phyloP scores from a whole-genome alignment of 108 stramenopile genomes.

The Cyclotella baltica region DNA sequence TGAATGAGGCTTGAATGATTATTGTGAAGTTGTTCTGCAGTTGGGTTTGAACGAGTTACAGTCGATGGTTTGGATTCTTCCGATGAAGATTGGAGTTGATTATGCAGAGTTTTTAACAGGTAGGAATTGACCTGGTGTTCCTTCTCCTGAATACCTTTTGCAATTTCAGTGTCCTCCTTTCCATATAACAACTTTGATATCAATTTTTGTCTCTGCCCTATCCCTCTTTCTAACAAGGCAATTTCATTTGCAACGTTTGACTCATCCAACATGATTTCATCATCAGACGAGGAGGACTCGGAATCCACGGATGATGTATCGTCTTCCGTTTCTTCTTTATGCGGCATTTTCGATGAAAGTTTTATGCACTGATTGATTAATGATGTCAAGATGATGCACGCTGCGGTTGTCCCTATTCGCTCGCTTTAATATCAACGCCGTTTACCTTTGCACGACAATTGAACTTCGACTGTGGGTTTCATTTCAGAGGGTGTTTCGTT shows the following conservation, averaged over 20 bases:
- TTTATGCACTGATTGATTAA: no score
- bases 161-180: slow-evolving; percentile 3
- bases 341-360: neutral
- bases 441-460: no score
- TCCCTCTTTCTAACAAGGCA: neutral
- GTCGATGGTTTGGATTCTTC: neutral
- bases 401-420: no score
- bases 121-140: neutral
- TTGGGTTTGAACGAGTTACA: neutral
- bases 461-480: no score
- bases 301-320: slow-evolving; percentile 6
- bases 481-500: no score
- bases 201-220: neutral
- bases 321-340: neutral
- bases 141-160: neutral
- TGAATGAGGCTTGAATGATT: neutral
- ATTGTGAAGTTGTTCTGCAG: neutral
- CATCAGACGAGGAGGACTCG: slow-evolving; percentile 1
- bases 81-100: neutral
- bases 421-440: no score
- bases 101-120: neutral
- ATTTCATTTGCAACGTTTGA: neutral
- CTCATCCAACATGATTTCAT: neutral
- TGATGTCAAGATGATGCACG: no score
- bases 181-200: neutral